These are phyloP conservation scores for Colletotrichum abscissum DNA, from an alignment of 2,329 filamentous ascomycete genomes.

Conservation along the genomic window DNA sequence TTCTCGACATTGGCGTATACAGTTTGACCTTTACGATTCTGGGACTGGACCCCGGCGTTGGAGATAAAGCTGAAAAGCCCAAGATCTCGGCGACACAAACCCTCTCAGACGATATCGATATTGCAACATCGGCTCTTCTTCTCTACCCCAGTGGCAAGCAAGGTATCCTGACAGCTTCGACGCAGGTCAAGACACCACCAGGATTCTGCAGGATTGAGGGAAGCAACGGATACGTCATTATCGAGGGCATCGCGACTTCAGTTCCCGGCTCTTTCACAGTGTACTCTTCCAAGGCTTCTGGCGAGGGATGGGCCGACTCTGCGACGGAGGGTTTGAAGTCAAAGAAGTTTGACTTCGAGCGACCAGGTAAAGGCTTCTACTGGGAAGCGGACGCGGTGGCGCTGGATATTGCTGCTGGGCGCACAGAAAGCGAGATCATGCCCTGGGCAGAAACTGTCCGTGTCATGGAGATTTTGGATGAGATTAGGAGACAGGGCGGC, in stretches of 20 bases:
- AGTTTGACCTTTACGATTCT: constrained; percentile 53
- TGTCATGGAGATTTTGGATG: constrained; percentile 59
- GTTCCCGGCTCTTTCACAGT: constrained; percentile 50
- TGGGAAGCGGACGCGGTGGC: constrained; percentile 59
- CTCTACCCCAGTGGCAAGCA: constrained; percentile 51
- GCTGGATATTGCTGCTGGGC: constrained; percentile 49
- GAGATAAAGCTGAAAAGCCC: constrained; percentile 41
- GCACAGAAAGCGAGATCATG: constrained; percentile 53
- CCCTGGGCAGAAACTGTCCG: constrained; percentile 58
- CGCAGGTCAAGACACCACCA: constrained; percentile 42
- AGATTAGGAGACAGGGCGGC: constrained; percentile 50
- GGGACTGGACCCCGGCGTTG: constrained; percentile 44
- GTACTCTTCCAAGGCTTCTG: constrained; percentile 37
- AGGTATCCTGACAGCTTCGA: constrained; percentile 54
- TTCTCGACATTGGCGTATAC: constrained; percentile 58
- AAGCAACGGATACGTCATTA: constrained; percentile 46
- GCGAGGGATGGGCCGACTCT: constrained; percentile 37
- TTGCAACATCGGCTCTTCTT: constrained; percentile 51
- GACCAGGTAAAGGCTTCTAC: constrained; percentile 51
- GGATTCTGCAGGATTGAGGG: constrained; percentile 55
- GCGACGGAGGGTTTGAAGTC: not conserved
- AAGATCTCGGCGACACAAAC: constrained; percentile 51
- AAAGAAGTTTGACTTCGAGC: constrained; percentile 50
- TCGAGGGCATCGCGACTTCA: constrained; percentile 48
- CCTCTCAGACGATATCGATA: constrained; percentile 48